These are phyloP conservation scores for Keithomyces neogunnii DNA, from an alignment of 2,329 filamentous ascomycete species.

Conservation along the genomic window DNA sequence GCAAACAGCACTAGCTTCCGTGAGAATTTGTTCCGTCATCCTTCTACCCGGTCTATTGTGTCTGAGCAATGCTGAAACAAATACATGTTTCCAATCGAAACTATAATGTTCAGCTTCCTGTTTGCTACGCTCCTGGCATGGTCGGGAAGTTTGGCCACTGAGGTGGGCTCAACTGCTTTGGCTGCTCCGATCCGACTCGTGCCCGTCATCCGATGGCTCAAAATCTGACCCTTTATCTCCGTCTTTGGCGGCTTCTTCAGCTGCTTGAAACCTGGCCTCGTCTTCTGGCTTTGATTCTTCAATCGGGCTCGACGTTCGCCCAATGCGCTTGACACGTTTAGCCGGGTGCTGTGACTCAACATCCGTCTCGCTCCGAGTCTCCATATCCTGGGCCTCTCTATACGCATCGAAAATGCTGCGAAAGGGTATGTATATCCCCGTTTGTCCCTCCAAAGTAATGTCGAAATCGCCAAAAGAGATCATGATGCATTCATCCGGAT, in stretches of 20 bases:
- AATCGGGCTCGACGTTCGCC: constrained; percentile 1
- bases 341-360: background rate
- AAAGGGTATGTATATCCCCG: background rate
- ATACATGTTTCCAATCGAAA: background rate
- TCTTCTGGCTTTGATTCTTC: constrained; percentile 1
- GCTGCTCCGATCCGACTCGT: background rate
- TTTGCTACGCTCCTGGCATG: background rate
- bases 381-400: background rate
- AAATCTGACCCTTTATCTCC: background rate
- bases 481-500: background rate
- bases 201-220: background rate
- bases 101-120: background rate
- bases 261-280: background rate
- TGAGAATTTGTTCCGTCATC: too few species aligned
- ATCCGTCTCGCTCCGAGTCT: background rate
- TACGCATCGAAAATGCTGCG: background rate
- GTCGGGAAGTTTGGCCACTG: background rate
- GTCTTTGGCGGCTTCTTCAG: background rate
- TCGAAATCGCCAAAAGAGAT: background rate
- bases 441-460: background rate
- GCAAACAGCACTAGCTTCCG: too few species aligned
- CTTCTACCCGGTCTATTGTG: too few species aligned
- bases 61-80: background rate
- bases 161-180: background rate
- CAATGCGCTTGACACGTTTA: background rate